Conservation (phyloP, 192 early-diverging fungal species). For the Coemansia sp. region DNA sequence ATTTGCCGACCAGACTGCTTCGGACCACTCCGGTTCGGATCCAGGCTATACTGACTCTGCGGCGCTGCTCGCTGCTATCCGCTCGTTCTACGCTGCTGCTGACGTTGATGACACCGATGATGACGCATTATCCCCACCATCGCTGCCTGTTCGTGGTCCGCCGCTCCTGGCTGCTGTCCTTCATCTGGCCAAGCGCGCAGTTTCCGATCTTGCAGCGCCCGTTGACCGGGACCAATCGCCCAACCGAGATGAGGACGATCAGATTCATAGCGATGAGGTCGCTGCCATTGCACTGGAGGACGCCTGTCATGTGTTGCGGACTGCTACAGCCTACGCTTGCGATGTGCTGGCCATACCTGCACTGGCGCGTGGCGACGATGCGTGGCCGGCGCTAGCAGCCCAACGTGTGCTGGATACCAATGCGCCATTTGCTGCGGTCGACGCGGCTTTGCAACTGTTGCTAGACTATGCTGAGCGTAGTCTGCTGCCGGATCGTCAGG, state of each 20-base stretch:
- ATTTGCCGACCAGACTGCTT: slow-evolving; percentile 15
- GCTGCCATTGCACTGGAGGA: slow-evolving; percentile 26
- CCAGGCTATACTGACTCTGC: neutral
- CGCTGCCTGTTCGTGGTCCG: slow-evolving; percentile 26
- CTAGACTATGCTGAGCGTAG: slow-evolving; percentile 21
- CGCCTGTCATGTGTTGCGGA: slow-evolving; percentile 27
- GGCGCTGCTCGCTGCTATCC: slow-evolving; percentile 12
- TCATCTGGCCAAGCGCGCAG: slow-evolving; percentile 16
- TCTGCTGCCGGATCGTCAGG: neutral
- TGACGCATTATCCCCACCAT: too few species aligned
- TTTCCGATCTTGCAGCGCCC: slow-evolving; percentile 9
- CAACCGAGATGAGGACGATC: too few species aligned
- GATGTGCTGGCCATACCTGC: slow-evolving; percentile 4
- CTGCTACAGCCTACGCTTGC: slow-evolving; percentile 14
- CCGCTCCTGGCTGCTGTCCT: slow-evolving; percentile 23
- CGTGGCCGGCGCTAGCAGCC: slow-evolving; percentile 26
- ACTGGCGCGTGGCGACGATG: slow-evolving; percentile 4
- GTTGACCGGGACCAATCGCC: neutral
- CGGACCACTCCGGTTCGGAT: too few species aligned
- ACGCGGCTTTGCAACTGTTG: slow-evolving; percentile 20
- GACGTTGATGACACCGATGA: too few species aligned
- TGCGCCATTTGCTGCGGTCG: slow-evolving; percentile 11
- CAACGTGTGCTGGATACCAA: slow-evolving; percentile 3
- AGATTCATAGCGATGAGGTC: too few species aligned
- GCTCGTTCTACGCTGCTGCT: slow-evolving; percentile 28